Conservation (phyloP, 2,329 filamentous ascomycete species). For the Helotiales sp. region DNA sequence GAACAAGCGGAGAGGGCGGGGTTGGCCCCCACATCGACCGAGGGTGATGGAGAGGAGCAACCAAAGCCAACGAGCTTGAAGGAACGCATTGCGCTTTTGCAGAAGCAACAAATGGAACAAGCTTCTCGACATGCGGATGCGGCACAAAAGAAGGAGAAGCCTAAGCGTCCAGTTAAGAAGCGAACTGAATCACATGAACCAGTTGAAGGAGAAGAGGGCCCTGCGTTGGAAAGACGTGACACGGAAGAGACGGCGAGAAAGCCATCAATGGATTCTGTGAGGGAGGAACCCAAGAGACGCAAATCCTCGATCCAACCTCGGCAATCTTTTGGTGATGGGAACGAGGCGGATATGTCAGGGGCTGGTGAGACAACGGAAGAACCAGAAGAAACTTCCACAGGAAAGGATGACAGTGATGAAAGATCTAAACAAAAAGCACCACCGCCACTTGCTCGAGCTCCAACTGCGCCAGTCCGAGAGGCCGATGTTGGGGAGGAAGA, state of each 20-base stretch:
- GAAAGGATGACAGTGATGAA: slow-evolving; percentile 76
- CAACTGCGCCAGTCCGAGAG: slow-evolving; percentile 46
- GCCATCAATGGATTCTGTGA: slow-evolving; percentile 54
- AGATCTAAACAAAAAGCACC: slow-evolving; percentile 43
- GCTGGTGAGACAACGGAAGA: slow-evolving; percentile 68
- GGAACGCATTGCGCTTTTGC: slow-evolving; percentile 90
- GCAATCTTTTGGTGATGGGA: slow-evolving; percentile 60
- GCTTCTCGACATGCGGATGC: slow-evolving; percentile 81
- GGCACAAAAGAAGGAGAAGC: slow-evolving; percentile 82
- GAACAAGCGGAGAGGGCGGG: slow-evolving; percentile 74
- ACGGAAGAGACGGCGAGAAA: slow-evolving; percentile 54
- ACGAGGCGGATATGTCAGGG: slow-evolving; percentile 69
- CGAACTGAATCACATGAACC: slow-evolving; percentile 55
- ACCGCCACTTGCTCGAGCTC: slow-evolving; percentile 45
- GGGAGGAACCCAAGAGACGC: slow-evolving; percentile 53
- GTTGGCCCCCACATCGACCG: slow-evolving; percentile 53
- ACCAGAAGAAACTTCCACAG: slow-evolving; percentile 60
- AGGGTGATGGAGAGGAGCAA: slow-evolving; percentile 71
- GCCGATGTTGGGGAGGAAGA: slow-evolving; percentile 54
- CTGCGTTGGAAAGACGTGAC: slow-evolving; percentile 52
- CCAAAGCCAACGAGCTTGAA: slow-evolving; percentile 94
- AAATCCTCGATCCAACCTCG: slow-evolving; percentile 52
- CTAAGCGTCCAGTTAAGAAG: slow-evolving; percentile 78
- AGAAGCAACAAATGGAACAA: slow-evolving; percentile 92
- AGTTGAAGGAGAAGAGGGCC: slow-evolving; percentile 45